Evolutionary conservation across 1,284 basidiomycete species (phyloP).

Genomic region (Microbotryum scabiosae): DNA sequence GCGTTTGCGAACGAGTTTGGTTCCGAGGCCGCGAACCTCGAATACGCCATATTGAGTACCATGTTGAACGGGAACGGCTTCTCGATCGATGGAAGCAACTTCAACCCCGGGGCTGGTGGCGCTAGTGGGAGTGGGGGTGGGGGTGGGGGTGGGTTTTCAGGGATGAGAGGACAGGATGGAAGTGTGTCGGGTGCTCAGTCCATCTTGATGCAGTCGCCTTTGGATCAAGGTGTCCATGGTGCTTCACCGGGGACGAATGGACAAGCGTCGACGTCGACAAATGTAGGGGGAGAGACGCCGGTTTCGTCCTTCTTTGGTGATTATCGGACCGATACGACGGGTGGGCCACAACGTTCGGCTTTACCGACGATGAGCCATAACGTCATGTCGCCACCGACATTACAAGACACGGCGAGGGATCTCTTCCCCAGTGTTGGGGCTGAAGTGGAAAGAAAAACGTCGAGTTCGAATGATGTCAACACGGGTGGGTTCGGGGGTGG

Average conservation of each 20-base stretch:
- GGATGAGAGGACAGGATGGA: too few relatives aligned
- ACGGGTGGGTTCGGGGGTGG: too few relatives aligned
- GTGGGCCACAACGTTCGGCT: not conserved
- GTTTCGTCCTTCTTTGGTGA: not conserved
- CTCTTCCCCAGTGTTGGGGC: not conserved
- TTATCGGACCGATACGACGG: not conserved
- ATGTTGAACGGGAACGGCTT: conserved; percentile 62
- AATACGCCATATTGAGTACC: conserved; percentile 84
- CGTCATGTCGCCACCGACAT: conserved; percentile 2
- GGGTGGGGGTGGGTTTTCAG: too few relatives aligned
- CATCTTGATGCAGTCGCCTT: not conserved
- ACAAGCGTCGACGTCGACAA: not conserved
- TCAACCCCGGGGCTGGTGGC: not conserved
- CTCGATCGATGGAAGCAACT: conserved; percentile 17
- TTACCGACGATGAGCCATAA: not conserved
- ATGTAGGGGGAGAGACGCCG: not conserved
- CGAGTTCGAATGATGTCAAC: too few relatives aligned
- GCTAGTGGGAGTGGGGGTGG: not conserved
- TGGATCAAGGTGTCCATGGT: not conserved
- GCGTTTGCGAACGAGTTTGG: conserved; percentile 48
- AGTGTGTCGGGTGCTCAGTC: too few relatives aligned
- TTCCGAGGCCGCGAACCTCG: conserved; percentile 78
- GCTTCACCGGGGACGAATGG: not conserved
- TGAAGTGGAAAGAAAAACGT: too few relatives aligned
- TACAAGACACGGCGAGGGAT: conserved; percentile 3